Percentiles rank a stretch among this genome's conserved stretches.
Evolutionary conservation across 83 land plant species (phyloP).

Genomic region (Diphasiastrum complanatum): DNA sequence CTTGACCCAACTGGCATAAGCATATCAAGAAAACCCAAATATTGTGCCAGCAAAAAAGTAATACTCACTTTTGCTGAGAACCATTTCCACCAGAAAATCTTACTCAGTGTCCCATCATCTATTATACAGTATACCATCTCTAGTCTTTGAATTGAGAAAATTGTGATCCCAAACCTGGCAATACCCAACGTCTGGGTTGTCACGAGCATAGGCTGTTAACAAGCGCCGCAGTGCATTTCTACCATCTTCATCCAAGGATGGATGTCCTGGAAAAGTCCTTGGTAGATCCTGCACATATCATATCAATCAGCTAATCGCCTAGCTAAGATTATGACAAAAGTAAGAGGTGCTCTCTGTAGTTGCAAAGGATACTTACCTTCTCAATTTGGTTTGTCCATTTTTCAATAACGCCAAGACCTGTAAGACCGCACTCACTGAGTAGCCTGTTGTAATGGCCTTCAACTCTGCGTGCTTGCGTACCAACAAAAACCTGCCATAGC

Average conservation of each 20-base stretch:
- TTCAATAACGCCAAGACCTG: conserved; percentile 33
- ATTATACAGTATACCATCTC: too few relatives aligned
- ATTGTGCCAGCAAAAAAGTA: too few relatives aligned
- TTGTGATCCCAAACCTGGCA: too few relatives aligned
- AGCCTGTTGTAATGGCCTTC: conserved; percentile 64
- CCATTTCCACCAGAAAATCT: too few relatives aligned
- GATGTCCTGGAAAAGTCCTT: conserved; percentile 93
- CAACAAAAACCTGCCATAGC: conserved; percentile 95
- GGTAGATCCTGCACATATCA: conserved; percentile 67
- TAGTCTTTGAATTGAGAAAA: too few relatives aligned
- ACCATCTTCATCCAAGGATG: conserved; percentile 82
- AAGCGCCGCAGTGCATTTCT: conserved; percentile 82
- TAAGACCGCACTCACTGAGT: conserved; percentile 33
- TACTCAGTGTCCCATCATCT: too few relatives aligned
- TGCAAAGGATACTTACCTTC: conserved; percentile 42
- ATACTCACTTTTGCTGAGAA: too few relatives aligned
- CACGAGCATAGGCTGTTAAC: conserved; percentile 90
- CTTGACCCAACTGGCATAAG: too few relatives aligned
- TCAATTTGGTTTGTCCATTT: conserved; percentile 94
- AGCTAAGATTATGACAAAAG: not conserved
- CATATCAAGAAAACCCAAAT: too few relatives aligned
- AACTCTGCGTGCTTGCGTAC: conserved; percentile 58
- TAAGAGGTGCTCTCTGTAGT: not conserved
- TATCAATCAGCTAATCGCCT: not conserved
- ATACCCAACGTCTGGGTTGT: conserved; percentile 90